Conservation (phyloP, 2,329 filamentous ascomycete species). For the Tolypocladium tropicale region DNA sequence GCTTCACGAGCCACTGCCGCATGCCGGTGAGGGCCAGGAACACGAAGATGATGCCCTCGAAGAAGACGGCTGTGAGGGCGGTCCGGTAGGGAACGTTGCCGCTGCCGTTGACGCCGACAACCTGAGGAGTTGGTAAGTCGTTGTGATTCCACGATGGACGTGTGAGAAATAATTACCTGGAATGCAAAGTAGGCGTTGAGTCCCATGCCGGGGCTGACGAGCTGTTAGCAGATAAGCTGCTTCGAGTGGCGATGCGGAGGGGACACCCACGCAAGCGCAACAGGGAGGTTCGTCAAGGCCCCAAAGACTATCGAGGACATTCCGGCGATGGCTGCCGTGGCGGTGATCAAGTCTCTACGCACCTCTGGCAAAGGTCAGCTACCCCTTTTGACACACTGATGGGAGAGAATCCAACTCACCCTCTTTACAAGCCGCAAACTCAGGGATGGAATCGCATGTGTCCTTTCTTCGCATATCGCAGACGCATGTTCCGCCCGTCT, state of each 20-base stretch:
- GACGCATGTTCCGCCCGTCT: slow-evolving; percentile 67
- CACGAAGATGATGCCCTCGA: slow-evolving; percentile 56
- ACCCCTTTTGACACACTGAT: too few species aligned
- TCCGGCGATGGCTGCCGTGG: slow-evolving; percentile 71
- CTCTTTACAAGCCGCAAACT: slow-evolving; percentile 36
- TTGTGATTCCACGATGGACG: not conserved
- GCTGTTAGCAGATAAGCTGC: slow-evolving; percentile 3
- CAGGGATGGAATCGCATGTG: slow-evolving; percentile 37
- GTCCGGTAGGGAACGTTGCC: slow-evolving; percentile 48
- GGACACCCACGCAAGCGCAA: slow-evolving; percentile 25
- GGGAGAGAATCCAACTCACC: slow-evolving; percentile 16
- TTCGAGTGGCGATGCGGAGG: not conserved
- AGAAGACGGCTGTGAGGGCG: slow-evolving; percentile 53
- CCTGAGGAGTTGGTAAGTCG: slow-evolving; percentile 13
- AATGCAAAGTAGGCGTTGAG: slow-evolving; percentile 60
- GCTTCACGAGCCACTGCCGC: slow-evolving; percentile 61
- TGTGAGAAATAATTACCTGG: slow-evolving; percentile 31
- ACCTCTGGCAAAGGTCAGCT: slow-evolving; percentile 33
- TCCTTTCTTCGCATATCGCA: slow-evolving; percentile 39
- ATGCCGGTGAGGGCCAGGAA: slow-evolving; percentile 56
- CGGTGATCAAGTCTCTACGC: slow-evolving; percentile 70
- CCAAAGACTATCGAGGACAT: slow-evolving; percentile 69
- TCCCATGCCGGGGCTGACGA: slow-evolving; percentile 51
- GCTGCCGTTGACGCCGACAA: slow-evolving; percentile 49
- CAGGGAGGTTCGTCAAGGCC: slow-evolving; percentile 68